A percentile compares a stretch with the other conserved stretches of the same genome.
These are phyloP conservation scores for Plasmopara halstedii DNA, from an alignment of 352 stramenopile species.

Conservation along the genomic window DNA sequence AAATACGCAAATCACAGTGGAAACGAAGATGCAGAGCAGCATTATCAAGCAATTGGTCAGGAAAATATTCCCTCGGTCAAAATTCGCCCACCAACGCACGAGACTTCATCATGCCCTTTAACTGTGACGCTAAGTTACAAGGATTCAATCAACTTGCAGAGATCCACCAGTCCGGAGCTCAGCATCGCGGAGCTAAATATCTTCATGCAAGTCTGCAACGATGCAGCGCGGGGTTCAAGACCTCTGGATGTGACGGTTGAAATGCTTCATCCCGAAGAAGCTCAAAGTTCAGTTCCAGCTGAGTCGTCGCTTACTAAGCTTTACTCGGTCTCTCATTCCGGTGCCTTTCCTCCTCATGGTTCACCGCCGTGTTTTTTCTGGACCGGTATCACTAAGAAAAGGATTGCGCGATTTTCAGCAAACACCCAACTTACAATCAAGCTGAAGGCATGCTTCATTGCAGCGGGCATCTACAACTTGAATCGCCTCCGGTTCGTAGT, in stretches of 20 bases:
- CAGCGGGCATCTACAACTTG: slow-evolving; percentile 69
- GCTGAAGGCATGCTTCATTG: slow-evolving; percentile 68
- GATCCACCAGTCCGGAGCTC: slow-evolving; percentile 7
- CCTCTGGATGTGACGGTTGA: slow-evolving; percentile 75
- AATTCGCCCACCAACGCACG: slow-evolving; percentile 38
- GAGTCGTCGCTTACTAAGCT: slow-evolving; percentile 22
- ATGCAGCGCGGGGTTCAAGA: slow-evolving; percentile 33
- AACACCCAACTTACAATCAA: slow-evolving; percentile 37
- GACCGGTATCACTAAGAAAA: slow-evolving; percentile 71
- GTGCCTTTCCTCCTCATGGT: slow-evolving; percentile 5
- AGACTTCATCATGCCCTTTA: slow-evolving; percentile 49
- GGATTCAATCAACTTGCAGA: slow-evolving; percentile 26
- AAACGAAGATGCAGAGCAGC: slow-evolving; percentile 7
- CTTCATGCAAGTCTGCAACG: slow-evolving; percentile 70
- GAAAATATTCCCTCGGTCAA: slow-evolving; percentile 54
- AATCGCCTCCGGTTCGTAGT: slow-evolving; percentile 73
- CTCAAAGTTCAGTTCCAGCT: slow-evolving; percentile 22
- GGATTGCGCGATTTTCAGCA: slow-evolving; percentile 39
- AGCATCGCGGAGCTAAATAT: slow-evolving; percentile 61
- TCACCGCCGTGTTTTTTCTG: slow-evolving; percentile 71
- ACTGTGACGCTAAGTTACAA: slow-evolving; percentile 64
- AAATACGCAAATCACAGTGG: slow-evolving; percentile 7
- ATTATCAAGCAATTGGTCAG: slow-evolving; percentile 39
- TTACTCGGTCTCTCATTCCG: slow-evolving; percentile 15
- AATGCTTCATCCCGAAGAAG: slow-evolving; percentile 67